phyloP scores from a whole-genome alignment of 2,329 filamentous ascomycete genomes.

The Metarhizium humberi region DNA sequence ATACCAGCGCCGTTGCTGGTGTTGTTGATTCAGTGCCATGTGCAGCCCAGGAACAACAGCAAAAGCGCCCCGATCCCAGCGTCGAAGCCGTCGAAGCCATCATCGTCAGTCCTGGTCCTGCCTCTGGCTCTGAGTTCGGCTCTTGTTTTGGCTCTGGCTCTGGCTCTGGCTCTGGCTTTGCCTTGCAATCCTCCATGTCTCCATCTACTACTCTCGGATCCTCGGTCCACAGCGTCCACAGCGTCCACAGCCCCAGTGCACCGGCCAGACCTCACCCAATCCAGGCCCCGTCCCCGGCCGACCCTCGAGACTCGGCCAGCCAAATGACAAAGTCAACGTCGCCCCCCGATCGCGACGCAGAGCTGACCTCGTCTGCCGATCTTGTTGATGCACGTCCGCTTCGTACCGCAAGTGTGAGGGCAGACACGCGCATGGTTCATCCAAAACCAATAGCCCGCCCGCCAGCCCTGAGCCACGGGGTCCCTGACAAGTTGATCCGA shows the following conservation, averaged over 20 bases:
- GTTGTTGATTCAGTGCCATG: constrained; percentile 1
- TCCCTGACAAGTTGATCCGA: constrained; percentile 51
- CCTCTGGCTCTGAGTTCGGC: neutral
- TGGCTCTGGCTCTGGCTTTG: neutral
- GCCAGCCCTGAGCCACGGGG: constrained; percentile 32
- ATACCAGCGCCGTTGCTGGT: neutral
- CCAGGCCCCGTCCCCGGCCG: constrained; percentile 6
- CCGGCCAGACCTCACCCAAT: constrained; percentile 7
- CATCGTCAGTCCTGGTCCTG: constrained; percentile 3
- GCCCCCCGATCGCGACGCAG: constrained; percentile 4
- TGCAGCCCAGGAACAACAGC: neutral
- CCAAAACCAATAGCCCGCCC: constrained; percentile 39
- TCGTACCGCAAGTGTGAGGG: constrained; percentile 29
- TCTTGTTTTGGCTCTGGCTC: constrained; percentile 6
- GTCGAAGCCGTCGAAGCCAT: neutral
- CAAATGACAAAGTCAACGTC: constrained; percentile 6
- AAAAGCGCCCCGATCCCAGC: constrained; percentile 1
- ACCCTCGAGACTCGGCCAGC: constrained; percentile 2
- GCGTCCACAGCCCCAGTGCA: constrained; percentile 6
- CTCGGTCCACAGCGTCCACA: constrained; percentile 5
- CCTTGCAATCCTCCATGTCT: neutral
- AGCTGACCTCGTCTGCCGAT: constrained; percentile 4
- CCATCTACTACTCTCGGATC: neutral
- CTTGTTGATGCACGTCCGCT: constrained; percentile 16
- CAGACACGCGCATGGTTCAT: constrained; percentile 32